Base-by-base conservation (phyloP, 345 rosid species). In the Dimocarpus longan region DNA sequence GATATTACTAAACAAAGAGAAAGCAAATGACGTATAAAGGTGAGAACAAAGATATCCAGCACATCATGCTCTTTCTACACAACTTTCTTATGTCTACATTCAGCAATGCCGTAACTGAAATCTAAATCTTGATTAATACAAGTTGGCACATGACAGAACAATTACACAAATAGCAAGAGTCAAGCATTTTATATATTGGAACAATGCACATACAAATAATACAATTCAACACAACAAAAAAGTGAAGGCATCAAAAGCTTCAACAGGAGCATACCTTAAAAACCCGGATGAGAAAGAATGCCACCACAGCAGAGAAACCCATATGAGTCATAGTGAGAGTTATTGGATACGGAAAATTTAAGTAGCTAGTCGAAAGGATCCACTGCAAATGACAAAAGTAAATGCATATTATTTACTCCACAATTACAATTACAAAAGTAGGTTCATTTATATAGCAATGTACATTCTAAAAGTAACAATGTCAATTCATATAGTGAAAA, bases 261-360 rank as follows among this genome's bases (percentile, higher is more conserved):
- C 26, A 8, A n/a, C 10, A 57, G 63, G 3, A 68, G 18, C 81
- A 59, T 83, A 94, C 99, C 99, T 93, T 93, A 87, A 94, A 90
- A 39, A 96, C 99, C 39, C 93, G 98, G 84, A 93, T 87, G 72
- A 95, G 93, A 70, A 93, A 81, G 79, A 93, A 92, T 4, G 98
- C 90, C 66, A 93, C 87, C 2, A 80, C 81, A 82, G 96, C 97
- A 46, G 95, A 88, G 79, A 95, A 93, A 16, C 90, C 96, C 98
- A 93, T 93, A 79, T 95, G 99, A 81, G 93, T 92, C 98, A 95
- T 93, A 40, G 97, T 94, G 71, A 95, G 93, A 16, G 97, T 90
- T 69, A 95, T 93, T 65, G 97, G 99, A 52, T 91, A 85, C 37
- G 97, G 95, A 76, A 94, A 96, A 82, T 93, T 89, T 87, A 94